Evolutionary conservation across 2,329 filamentous ascomycete genomes (phyloP).

Genomic region (Aspergillus sp.): DNA sequence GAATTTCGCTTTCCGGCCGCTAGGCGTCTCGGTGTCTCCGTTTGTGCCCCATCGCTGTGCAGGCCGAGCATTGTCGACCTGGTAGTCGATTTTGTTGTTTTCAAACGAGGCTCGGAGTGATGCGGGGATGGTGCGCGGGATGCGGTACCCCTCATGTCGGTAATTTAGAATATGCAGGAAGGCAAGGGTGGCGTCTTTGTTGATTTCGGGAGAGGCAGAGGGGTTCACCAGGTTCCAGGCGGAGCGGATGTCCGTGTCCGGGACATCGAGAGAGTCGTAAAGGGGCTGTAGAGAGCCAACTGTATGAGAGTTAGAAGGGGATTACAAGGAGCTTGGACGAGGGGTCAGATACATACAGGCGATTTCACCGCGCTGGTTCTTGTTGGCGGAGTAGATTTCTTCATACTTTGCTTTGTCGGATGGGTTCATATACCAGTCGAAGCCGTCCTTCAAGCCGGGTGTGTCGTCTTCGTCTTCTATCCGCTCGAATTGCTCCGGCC

Average conservation of each 20-base stretch:
- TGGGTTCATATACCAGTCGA: conserved; percentile 99
- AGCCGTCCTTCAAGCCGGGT: conserved; percentile 86
- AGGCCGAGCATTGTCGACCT: conserved; percentile 73
- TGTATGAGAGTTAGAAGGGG: conserved; percentile 28
- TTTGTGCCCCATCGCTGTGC: conserved; percentile 76
- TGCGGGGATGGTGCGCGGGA: conserved; percentile 86
- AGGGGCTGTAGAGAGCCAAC: conserved; percentile 78
- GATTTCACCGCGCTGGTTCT: conserved; percentile 81
- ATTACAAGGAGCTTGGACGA: conserved; percentile 3
- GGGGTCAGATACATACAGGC: conserved; percentile 57
- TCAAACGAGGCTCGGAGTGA: conserved; percentile 91
- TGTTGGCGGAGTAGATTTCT: conserved; percentile 92
- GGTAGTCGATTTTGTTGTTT: conserved; percentile 94
- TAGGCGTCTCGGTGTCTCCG: conserved; percentile 75
- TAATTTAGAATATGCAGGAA: conserved; percentile 97
- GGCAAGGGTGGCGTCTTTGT: conserved; percentile 90
- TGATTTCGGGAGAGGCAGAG: conserved; percentile 75
- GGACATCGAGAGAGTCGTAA: conserved; percentile 68
- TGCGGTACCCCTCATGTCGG: conserved; percentile 90
- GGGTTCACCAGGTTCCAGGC: conserved; percentile 99
- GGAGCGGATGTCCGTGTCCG: conserved; percentile 76
- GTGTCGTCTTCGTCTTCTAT: conserved; percentile 77
- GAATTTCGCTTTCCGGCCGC: conserved; percentile 93
- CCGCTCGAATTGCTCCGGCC: conserved; percentile 78
- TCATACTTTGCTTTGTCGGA: conserved; percentile 91